Evolutionary conservation across 2,329 filamentous ascomycete genomes (phyloP), one percentile per base, ranked within the genome.

Genomic region (Simplicillium aogashimaense): DNA sequence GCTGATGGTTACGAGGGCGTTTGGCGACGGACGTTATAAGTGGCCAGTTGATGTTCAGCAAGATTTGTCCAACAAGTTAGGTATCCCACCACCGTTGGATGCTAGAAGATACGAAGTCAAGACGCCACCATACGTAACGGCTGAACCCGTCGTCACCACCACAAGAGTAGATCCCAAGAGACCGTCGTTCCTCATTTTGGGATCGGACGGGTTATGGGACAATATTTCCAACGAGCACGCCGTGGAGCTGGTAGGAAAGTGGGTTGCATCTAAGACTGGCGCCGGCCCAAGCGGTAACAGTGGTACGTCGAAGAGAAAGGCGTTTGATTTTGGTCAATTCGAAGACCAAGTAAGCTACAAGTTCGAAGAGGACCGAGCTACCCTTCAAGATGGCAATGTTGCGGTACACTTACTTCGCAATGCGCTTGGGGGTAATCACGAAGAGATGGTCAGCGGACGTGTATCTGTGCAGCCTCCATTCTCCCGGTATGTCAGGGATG

Each of bases 341-440:
- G 9, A 25, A 25, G 20, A 25, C 20, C 20, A 25, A 25, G 20
- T 25, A 9, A 25, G 20, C 20, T 25, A 6, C 9, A 9, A 5
- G 5, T 25, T 25, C 9, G 20, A 25, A 25, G 9, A 25, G 9
- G 20, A 25, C 5, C 5, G 20, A 25, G 9, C 20, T 6, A 78
- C 84, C 1, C 78, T 87, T 7, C 78, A 86, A 55, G 86, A 92
- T 53, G 81, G 82, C 56, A 90, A 88, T 50, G 85, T 76, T 8
- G 86, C 86, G 0, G 88, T 86, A 1, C 86, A 90, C 59, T 69
- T 92, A 31, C 76, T 87, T 33, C 76, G 86, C 45, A 92, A 92
- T 53, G 83, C 84, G 1, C 72, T 92, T 13, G 86, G 86, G 29
- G 86, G 86, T 4, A 81, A 76, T 43, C 76, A 89, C 50, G 70